Evolutionary conservation across 345 rosid species (phyloP).

Genomic region (Arabidopsis thaliana): TAIR10.1 NC_003075.7:15780501-15781000

Average conservation of each 20-base stretch:
- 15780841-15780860: slow-evolving; percentile 22
- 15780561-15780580: slow-evolving; percentile 42
- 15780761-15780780: slow-evolving; percentile 35
- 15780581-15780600: slow-evolving; percentile 41
- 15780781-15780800: slow-evolving; percentile 41
- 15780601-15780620: slow-evolving; percentile 40
- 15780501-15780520: slow-evolving; percentile 14
- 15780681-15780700: slow-evolving; percentile 12
- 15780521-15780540: slow-evolving; percentile 2
- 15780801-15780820: slow-evolving; percentile 32
- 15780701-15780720: slow-evolving; percentile 19
- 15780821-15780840: slow-evolving; percentile 31
- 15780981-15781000: slow-evolving; percentile 37
- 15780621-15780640: slow-evolving; percentile 10
- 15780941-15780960: slow-evolving; percentile 15
- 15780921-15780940: slow-evolving; percentile 42
- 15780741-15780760: slow-evolving; percentile 30
- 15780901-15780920: slow-evolving; percentile 33
- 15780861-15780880: slow-evolving; percentile 35
- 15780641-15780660: slow-evolving; percentile 18
- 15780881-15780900: slow-evolving; percentile 41
- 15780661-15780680: slow-evolving; percentile 36
- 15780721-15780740: slow-evolving; percentile 39
- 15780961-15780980: slow-evolving; percentile 27
- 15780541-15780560: slow-evolving; percentile 1